Conservation (phyloP, 352 stramenopile species). For the Phytophthora constricta region DNA sequence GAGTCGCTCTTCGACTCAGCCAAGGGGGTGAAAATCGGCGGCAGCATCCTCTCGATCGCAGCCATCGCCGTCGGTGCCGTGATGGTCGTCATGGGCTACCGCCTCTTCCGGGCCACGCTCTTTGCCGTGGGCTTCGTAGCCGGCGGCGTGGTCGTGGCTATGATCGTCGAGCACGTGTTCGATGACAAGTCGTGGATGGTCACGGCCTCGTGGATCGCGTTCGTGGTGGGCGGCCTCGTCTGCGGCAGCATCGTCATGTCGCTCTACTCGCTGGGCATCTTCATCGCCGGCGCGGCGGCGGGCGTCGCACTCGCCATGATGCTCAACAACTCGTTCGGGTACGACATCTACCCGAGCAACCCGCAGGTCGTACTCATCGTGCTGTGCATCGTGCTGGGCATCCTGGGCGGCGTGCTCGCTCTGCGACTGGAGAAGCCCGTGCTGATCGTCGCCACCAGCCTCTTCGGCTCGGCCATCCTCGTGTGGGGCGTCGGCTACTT, state of each 20-base stretch:
- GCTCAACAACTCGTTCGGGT: constrained; percentile 59
- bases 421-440: constrained; percentile 64
- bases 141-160: constrained; percentile 50
- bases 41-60: constrained; percentile 45
- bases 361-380: constrained; percentile 57
- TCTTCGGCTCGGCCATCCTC: constrained; percentile 53
- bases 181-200: constrained; percentile 54
- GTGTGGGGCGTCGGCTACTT: constrained; percentile 76
- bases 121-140: constrained; percentile 64
- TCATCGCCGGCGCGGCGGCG: constrained; percentile 54
- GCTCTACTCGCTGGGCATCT: constrained; percentile 64
- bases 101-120: constrained; percentile 61
- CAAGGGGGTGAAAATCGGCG: constrained; percentile 40
- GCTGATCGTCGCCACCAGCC: constrained; percentile 58
- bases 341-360: constrained; percentile 62
- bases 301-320: constrained; percentile 62
- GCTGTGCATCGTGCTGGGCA: constrained; percentile 45
- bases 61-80: constrained; percentile 40
- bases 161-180: constrained; percentile 50
- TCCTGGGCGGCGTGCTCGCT: constrained; percentile 46
- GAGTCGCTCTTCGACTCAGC: constrained; percentile 53
- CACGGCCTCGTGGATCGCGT: constrained; percentile 67
- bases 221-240: constrained; percentile 59
- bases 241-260: constrained; percentile 52
- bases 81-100: constrained; percentile 60